phyloP scores from a whole-genome alignment of 2,329 filamentous ascomycete genomes.

The Phoma herbarum region DNA sequence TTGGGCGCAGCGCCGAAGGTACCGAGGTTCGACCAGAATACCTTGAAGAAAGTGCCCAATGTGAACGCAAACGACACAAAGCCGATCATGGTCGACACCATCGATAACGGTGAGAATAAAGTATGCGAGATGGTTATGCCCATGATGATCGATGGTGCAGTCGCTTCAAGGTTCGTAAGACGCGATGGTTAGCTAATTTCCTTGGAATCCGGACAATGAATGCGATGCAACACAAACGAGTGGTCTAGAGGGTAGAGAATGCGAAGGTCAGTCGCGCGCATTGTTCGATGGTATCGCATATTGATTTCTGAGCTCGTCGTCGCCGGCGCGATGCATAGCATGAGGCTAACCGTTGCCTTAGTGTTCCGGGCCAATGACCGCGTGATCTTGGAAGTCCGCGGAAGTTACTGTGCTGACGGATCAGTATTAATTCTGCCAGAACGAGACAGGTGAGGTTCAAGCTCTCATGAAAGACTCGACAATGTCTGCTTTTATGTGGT shows the following conservation, averaged over 20 bases:
- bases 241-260: background rate
- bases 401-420: background rate
- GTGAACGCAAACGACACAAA: conserved; percentile 57
- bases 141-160: conserved; percentile 20
- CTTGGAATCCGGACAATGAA: background rate
- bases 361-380: background rate
- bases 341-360: background rate
- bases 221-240: background rate
- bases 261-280: background rate
- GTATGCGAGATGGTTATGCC: conserved; percentile 32
- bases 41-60: conserved; percentile 53
- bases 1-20: conserved; percentile 49
- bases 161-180: background rate
- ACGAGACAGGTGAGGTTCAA: too few species aligned
- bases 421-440: background rate
- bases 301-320: background rate
- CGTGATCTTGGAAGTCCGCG: background rate
- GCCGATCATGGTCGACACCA: conserved; percentile 51
- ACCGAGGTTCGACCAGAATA: conserved; percentile 53
- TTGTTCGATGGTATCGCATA: background rate
- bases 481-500: background rate
- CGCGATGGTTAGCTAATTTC: background rate
- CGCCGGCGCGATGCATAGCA: background rate
- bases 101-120: conserved; percentile 46
- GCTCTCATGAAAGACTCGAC: background rate